Conservation (phyloP, 108 stramenopile species). For the Cylindrotheca closterium region DNA sequence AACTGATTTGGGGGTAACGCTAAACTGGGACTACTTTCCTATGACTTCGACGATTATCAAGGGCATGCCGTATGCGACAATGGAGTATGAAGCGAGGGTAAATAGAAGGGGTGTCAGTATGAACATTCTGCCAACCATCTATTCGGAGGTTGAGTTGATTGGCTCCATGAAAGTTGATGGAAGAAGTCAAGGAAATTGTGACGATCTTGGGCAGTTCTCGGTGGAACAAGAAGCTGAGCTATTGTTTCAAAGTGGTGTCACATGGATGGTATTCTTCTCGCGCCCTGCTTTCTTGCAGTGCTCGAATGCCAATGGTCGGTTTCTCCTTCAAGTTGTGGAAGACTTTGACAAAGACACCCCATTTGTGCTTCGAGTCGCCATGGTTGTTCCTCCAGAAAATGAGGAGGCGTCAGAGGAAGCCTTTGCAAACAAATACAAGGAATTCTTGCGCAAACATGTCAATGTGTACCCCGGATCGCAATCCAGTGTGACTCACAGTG, state of each 20-base stretch:
- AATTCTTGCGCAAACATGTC: slow-evolving; percentile 48
- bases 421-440: slow-evolving; percentile 20
- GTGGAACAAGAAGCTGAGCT: slow-evolving; percentile 65
- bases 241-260: slow-evolving; percentile 64
- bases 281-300: slow-evolving; percentile 60
- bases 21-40: slow-evolving; percentile 41
- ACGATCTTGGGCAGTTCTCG: slow-evolving; percentile 13
- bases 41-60: slow-evolving; percentile 57
- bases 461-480: slow-evolving; percentile 67
- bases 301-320: slow-evolving; percentile 19
- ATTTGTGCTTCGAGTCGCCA: slow-evolving; percentile 27
- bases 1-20: slow-evolving; percentile 51
- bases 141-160: slow-evolving; percentile 26
- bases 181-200: slow-evolving; percentile 14
- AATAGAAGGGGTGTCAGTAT: background rate
- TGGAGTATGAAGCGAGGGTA: slow-evolving; percentile 42
- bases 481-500: slow-evolving; percentile 11
- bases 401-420: slow-evolving; percentile 31
- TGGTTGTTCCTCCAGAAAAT: slow-evolving; percentile 10
- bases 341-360: background rate
- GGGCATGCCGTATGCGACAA: slow-evolving; percentile 88
- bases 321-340: slow-evolving; percentile 32
- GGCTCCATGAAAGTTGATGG: slow-evolving; percentile 30
- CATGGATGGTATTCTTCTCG: slow-evolving; percentile 90
- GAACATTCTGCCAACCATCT: slow-evolving; percentile 40